Conservation (phyloP, 2,329 filamentous ascomycete genomes). For the Monascus ruber region DNA sequence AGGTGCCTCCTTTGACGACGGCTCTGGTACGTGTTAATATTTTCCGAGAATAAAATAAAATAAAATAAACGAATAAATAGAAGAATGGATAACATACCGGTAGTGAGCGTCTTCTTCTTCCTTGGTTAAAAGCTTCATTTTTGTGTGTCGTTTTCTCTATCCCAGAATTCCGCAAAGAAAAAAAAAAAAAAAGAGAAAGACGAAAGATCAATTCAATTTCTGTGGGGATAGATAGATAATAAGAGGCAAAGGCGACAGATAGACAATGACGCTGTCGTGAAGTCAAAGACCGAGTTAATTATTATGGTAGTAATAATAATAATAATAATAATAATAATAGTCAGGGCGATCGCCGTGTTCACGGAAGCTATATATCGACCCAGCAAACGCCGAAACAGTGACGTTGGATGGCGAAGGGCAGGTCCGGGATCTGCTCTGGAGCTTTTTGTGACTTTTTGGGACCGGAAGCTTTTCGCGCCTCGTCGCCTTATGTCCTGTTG, state of each 20-base stretch:
- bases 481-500: too few species aligned
- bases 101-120: constrained; percentile 88
- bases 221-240: neutral
- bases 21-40: constrained; percentile 31
- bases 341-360: too few species aligned
- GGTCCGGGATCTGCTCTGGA: neutral
- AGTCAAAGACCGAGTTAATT: neutral
- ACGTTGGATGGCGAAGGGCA: neutral
- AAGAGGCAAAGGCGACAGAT: neutral
- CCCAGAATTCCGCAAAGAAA: neutral
- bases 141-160: constrained; percentile 17
- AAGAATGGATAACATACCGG: constrained; percentile 36
- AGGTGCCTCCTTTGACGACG: constrained; percentile 66
- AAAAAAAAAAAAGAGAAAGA: neutral
- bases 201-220: neutral
- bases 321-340: too few species aligned
- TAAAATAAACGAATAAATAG: neutral
- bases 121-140: constrained; percentile 90
- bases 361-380: too few species aligned
- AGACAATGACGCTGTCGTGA: neutral
- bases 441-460: neutral
- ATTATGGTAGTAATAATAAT: too few species aligned
- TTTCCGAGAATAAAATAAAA: constrained; percentile 1
- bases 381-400: neutral
- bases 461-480: neutral